Percentiles rank a stretch among this genome's conserved stretches.
Conservation (phyloP, 768 basidiomycete species). For the Tephrocybe sp. region DNA sequence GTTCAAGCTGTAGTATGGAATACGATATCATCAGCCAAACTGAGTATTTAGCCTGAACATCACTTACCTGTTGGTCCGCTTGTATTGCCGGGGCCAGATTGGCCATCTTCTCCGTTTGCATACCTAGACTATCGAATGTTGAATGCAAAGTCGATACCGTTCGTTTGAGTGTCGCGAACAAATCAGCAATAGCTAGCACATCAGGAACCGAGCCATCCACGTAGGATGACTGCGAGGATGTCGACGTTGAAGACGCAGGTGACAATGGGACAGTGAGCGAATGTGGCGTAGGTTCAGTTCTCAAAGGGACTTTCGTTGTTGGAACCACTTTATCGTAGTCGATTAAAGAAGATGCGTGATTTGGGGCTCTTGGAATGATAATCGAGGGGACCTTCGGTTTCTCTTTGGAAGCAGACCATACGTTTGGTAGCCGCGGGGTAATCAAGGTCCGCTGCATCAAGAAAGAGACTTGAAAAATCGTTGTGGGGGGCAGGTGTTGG, state of each 20-base stretch:
- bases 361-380: conserved; percentile 24
- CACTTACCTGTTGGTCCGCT: conserved; percentile 41
- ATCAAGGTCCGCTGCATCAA: conserved; percentile 8
- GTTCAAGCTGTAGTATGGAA: conserved; percentile 35
- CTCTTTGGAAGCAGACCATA: conserved; percentile 6
- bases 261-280: neutral
- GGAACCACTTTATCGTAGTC: conserved; percentile 1
- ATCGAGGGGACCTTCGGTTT: conserved; percentile 24
- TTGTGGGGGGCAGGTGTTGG: neutral
- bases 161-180: conserved; percentile 45
- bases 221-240: neutral
- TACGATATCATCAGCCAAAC: conserved; percentile 7
- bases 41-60: neutral
- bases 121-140: conserved; percentile 45
- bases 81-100: conserved; percentile 45
- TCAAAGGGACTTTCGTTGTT: neutral
- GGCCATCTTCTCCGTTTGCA: conserved; percentile 45
- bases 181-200: conserved; percentile 40
- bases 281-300: conserved; percentile 8
- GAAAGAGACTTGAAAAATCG: neutral
- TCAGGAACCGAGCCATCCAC: conserved; percentile 28
- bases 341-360: neutral
- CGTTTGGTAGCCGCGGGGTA: conserved; percentile 5
- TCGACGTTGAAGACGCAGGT: neutral
- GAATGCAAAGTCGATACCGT: conserved; percentile 38